Evolutionary conservation across 768 basidiomycete species (phyloP).

Genomic region (Polyporus arcularius): DNA sequence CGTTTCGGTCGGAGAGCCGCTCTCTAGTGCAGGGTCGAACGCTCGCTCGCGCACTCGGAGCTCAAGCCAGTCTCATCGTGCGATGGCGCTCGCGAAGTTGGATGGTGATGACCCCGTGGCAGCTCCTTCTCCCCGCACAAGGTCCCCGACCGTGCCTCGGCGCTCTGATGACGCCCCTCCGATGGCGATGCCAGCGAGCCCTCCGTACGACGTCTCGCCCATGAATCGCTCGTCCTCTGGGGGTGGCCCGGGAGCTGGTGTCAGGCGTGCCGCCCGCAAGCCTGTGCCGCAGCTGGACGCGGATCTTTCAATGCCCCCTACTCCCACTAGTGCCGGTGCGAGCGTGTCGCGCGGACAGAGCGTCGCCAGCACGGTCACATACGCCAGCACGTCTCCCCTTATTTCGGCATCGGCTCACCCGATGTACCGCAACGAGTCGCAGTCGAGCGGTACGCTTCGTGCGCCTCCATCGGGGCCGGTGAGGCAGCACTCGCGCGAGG

Average conservation of each 20-base stretch:
- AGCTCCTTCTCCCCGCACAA: conserved; percentile 2
- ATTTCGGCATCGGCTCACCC: conserved; percentile 1
- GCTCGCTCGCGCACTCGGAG: conserved; percentile 9
- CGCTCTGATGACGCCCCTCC: conserved; percentile 9
- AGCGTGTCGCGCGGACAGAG: background rate
- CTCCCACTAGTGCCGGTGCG: background rate
- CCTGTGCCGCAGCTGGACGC: conserved; percentile 24
- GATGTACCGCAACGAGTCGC: conserved; percentile 12
- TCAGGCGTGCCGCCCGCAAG: conserved; percentile 20
- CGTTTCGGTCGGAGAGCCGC: conserved; percentile 8
- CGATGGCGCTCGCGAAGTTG: conserved; percentile 18
- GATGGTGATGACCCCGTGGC: conserved; percentile 8
- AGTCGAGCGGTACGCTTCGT: conserved; percentile 18
- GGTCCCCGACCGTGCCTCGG: conserved; percentile 5
- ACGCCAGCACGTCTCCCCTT: background rate
- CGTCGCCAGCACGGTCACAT: background rate
- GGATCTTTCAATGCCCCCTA: background rate
- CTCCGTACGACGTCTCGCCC: background rate
- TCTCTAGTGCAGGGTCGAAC: background rate
- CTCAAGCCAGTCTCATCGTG: conserved; percentile 14
- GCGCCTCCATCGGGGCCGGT: conserved; percentile 6
- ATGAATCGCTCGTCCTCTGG: conserved; percentile 19
- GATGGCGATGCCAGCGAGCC: conserved; percentile 1
- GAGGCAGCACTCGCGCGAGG: conserved; percentile 24
- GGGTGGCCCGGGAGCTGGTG: background rate